These are phyloP conservation scores for Kazachstania taianensis DNA, from an alignment of 805 yeast species.

Conservation along the genomic window DNA sequence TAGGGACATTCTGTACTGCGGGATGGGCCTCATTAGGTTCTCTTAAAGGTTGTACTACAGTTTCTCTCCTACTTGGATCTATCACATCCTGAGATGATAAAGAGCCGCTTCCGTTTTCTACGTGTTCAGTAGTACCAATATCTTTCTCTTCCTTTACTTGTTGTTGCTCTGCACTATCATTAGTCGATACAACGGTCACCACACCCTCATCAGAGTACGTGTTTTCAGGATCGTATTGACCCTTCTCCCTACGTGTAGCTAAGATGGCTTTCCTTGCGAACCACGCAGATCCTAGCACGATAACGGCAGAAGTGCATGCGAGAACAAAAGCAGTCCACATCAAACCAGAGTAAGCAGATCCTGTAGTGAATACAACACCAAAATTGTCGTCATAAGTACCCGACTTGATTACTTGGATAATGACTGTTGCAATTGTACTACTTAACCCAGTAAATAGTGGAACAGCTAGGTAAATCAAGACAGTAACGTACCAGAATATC, in stretches of 20 bases:
- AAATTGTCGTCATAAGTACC: constrained; percentile 26
- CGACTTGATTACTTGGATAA: constrained; percentile 23
- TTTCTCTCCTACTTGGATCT: too few relatives aligned
- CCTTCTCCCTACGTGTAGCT: not conserved
- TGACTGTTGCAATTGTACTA: constrained; percentile 20
- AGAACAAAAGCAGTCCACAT: constrained; percentile 26
- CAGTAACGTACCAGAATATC: constrained; percentile 4
- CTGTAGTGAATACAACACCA: constrained; percentile 21
- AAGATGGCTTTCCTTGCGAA: constrained; percentile 4
- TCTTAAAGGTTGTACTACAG: too few relatives aligned
- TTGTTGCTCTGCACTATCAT: too few relatives aligned
- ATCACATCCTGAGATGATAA: too few relatives aligned
- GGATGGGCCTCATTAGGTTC: too few relatives aligned
- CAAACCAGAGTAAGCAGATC: constrained; percentile 22
- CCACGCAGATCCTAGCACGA: constrained; percentile 3
- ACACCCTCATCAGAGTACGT: not conserved
- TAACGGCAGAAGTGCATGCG: constrained; percentile 5
- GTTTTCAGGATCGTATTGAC: not conserved
- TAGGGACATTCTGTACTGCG: too few relatives aligned
- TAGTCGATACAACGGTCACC: not conserved
- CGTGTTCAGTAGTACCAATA: constrained; percentile 1
- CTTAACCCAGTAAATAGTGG: constrained; percentile 22
- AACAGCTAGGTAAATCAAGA: not conserved
- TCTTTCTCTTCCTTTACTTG: not conserved
- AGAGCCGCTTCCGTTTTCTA: not conserved